A percentile compares a stretch with the other conserved stretches of the same genome.
phyloP scores from a whole-genome alignment of 2,329 filamentous ascomycete genomes.

The Botryotinia calthae region DNA sequence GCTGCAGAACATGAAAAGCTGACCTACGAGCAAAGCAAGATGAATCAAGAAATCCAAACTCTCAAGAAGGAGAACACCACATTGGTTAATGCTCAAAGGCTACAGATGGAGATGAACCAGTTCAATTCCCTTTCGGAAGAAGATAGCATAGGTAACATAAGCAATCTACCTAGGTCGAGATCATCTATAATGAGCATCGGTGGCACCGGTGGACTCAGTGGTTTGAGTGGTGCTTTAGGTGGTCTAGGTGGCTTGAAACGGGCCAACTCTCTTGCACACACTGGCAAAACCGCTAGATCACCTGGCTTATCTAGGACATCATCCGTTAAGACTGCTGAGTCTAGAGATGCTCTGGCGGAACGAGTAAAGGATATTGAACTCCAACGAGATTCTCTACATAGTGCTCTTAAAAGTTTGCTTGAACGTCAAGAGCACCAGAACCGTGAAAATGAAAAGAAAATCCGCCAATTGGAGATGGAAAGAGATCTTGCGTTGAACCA shows the following conservation, averaged over 20 bases:
- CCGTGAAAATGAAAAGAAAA: conserved; percentile 77
- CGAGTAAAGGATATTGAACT: conserved; percentile 88
- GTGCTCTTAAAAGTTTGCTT: conserved; percentile 78
- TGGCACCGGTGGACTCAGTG: background rate
- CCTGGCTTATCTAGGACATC: conserved; percentile 56
- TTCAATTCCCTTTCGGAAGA: conserved; percentile 64
- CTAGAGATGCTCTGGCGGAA: conserved; percentile 69
- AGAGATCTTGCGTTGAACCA: conserved; percentile 68
- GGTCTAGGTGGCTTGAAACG: conserved; percentile 50
- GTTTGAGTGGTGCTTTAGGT: conserved; percentile 4
- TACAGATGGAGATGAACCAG: conserved; percentile 48
- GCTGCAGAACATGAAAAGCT: conserved; percentile 69
- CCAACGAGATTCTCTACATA: conserved; percentile 89
- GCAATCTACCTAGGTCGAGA: conserved; percentile 28
- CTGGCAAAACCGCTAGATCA: conserved; percentile 30
- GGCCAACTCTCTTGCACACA: conserved; percentile 62
- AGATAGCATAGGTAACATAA: conserved; percentile 31
- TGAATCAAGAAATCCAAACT: conserved; percentile 80
- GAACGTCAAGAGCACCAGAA: conserved; percentile 83
- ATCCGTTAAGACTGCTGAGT: conserved; percentile 46
- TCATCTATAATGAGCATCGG: conserved; percentile 19
- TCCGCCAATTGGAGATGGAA: conserved; percentile 73
- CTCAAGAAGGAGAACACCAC: conserved; percentile 66
- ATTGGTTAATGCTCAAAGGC: conserved; percentile 44
- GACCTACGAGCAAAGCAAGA: conserved; percentile 75